These are phyloP conservation scores for Apodospora peruviana DNA, from an alignment of 495 filamentous ascomycete genomes.

Conservation along the genomic window DNA sequence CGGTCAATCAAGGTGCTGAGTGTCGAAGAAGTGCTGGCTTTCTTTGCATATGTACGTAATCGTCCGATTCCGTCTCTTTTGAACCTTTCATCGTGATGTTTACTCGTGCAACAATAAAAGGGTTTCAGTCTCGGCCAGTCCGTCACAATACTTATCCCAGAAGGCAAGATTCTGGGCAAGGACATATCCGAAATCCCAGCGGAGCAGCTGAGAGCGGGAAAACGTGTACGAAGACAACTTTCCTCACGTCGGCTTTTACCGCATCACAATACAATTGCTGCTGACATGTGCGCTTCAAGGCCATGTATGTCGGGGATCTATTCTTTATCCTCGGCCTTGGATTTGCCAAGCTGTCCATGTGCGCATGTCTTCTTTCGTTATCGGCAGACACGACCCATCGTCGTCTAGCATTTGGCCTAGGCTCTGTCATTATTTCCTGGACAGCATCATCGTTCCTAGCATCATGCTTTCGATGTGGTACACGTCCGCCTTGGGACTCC, in stretches of 20 bases:
- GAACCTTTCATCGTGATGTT: neutral
- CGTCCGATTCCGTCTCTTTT: neutral
- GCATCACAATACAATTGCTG: no score
- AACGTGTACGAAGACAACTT: no score
- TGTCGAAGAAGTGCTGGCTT: neutral
- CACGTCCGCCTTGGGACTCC: neutral
- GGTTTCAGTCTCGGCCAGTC: neutral
- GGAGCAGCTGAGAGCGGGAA: no score
- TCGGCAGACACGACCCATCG: conserved; percentile 19
- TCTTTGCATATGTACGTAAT: neutral
- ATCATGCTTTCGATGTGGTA: neutral
- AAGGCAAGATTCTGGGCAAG: neutral
- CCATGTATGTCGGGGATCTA: conserved; percentile 16
- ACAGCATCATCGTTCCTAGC: neutral
- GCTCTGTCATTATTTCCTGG: neutral
- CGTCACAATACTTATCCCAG: neutral
- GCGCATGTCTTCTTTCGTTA: conserved; percentile 13
- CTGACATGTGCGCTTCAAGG: neutral
- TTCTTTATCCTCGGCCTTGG: conserved; percentile 20
- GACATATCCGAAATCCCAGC: no score
- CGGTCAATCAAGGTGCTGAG: neutral
- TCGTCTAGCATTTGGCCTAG: conserved; percentile 9
- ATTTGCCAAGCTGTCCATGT: conserved; percentile 20
- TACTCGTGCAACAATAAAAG: neutral
- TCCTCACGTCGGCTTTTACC: no score